Evolutionary conservation across 1,284 basidiomycete species (phyloP), one percentile per base, ranked within the genome.

Genomic region (Leccinum subrobustum): DNA sequence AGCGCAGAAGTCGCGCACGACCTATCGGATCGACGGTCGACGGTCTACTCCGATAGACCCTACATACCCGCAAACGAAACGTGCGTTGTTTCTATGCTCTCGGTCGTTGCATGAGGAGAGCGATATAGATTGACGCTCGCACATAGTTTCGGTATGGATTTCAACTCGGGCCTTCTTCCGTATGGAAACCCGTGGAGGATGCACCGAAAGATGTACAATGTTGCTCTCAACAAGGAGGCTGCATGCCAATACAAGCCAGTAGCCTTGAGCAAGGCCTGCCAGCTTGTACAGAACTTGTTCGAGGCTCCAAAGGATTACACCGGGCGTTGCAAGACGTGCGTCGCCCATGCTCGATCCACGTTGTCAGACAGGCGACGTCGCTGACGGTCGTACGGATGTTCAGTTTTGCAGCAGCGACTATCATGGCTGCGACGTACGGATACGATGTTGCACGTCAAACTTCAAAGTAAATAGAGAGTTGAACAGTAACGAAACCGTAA

Each of bases 1-100:
- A 74, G 70, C 12, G 62, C 60, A n/a, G 67, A 74, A 47, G 70
- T 75, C 2, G 77, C 75, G 1, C 70, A 69, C 4, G 80, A 79
- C 31, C 60, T 83, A 12, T 63, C 82, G 48, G 77, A 81, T 11
- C 76, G 70, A 55, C 73, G 80, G 16, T 76, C 78, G 1, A 47
- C 65, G 1, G 72, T 74, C n/a, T 83, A 82, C 64, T 81, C 78
- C 1, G 75, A 75, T 56, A 72, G 81, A n/a, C 77, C 79, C 2
- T 20, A 65, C 47, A 52, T 72, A 39, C 61, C 60, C 2, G 64
- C 64, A 6, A 73, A 60, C 47, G 11, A 68, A 54, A n/a, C 59
- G 73, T 69, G 18, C 7, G 68, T 63, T 8, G 8, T 35, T 39
- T 47, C 6, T 51, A 39, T 29, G 0, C 23, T 27, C 54, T 37